Conservation (phyloP, 768 basidiomycete species). For the Sporobolomyces roseus region DNA sequence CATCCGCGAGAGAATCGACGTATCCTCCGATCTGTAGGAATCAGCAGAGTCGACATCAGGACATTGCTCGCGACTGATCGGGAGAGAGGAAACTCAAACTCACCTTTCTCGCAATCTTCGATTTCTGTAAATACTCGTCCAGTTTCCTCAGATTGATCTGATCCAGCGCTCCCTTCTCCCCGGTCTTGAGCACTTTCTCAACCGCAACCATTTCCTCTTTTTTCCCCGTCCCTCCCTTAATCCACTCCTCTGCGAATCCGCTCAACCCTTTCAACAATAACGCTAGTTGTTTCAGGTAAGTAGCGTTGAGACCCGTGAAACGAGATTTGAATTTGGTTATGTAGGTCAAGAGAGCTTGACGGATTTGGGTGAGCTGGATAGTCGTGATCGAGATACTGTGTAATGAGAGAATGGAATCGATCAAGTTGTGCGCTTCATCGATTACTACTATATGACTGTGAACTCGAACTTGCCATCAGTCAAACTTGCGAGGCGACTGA, state of each 20-base stretch:
- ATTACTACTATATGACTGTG: slow-evolving; percentile 74
- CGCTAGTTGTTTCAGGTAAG: slow-evolving; percentile 76
- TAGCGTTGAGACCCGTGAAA: slow-evolving; percentile 65
- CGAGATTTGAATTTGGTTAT: slow-evolving; percentile 71
- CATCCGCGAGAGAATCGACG: slow-evolving; percentile 53
- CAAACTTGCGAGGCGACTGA: too few species aligned
- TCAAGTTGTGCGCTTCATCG: slow-evolving; percentile 81
- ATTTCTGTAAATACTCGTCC: slow-evolving; percentile 59
- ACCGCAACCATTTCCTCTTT: slow-evolving; percentile 65
- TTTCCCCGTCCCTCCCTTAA: slow-evolving; percentile 46
- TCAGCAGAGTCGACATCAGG: not conserved
- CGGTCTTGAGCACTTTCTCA: slow-evolving; percentile 61
- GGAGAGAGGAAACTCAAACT: not conserved
- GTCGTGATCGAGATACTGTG: slow-evolving; percentile 68
- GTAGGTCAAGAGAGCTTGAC: slow-evolving; percentile 73
- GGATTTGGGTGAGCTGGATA: slow-evolving; percentile 59
- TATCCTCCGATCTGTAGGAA: slow-evolving; percentile 78
- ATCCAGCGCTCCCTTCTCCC: slow-evolving; percentile 67
- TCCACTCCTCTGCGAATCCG: slow-evolving; percentile 27
- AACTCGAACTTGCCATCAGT: too few species aligned
- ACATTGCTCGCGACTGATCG: too few species aligned
- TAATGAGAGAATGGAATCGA: slow-evolving; percentile 70
- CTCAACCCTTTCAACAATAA: slow-evolving; percentile 58
- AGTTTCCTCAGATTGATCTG: slow-evolving; percentile 43
- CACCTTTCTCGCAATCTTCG: slow-evolving; percentile 64